Percentiles rank a stretch among this genome's conserved stretches.
Conservation (phyloP, 192 early-diverging fungal species). For the Rhizoclosmatium sp. region DNA sequence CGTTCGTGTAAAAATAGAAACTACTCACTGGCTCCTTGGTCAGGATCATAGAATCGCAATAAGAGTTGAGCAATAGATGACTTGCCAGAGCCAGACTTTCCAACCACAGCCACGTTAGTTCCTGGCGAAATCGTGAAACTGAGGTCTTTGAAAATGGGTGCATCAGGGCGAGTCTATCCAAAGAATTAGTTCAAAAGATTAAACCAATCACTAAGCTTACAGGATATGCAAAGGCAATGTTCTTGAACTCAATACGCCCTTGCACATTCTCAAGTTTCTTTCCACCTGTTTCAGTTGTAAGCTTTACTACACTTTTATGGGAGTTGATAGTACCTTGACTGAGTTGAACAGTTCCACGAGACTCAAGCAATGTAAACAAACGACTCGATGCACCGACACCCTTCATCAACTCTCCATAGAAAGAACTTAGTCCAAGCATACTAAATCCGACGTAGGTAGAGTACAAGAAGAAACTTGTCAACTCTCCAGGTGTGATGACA, state of each 20-base stretch:
- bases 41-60: conserved; percentile 80
- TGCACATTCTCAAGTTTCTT: conserved; percentile 29
- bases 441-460: conserved; percentile 44
- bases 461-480: conserved; percentile 52
- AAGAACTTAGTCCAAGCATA: conserved; percentile 38
- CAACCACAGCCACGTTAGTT: conserved; percentile 82
- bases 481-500: conserved; percentile 45
- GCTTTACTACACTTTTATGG: background rate
- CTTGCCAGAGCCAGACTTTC: conserved; percentile 81
- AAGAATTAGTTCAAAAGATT: background rate
- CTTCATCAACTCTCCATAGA: conserved; percentile 53
- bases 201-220: background rate
- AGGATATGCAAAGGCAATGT: conserved; percentile 52
- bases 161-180: conserved; percentile 68
- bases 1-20: conserved; percentile 73
- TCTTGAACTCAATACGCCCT: conserved; percentile 48
- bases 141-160: conserved; percentile 75
- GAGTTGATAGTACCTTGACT: background rate
- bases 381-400: conserved; percentile 44
- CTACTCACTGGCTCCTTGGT: conserved; percentile 58
- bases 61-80: conserved; percentile 82
- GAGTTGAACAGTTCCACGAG: conserved; percentile 30
- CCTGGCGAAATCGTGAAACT: conserved; percentile 76
- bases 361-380: conserved; percentile 46
- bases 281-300: conserved; percentile 19